Conservation (phyloP, 169 alveolate genomes). For the Plasmodium relictum region DNA sequence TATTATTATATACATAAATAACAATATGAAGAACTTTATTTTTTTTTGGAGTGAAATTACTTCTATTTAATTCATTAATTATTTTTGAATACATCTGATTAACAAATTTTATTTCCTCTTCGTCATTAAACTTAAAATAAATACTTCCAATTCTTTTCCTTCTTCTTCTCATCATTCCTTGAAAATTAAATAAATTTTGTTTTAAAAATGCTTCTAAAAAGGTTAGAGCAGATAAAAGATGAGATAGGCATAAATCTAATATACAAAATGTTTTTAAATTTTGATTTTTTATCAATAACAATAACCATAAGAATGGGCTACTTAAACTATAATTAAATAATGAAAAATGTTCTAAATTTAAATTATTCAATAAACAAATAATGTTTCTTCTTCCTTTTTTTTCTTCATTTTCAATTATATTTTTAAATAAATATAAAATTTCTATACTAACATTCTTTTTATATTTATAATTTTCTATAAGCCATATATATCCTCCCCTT, state of each 20-base stretch:
- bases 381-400: conserved; percentile 60
- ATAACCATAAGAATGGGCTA: conserved; percentile 67
- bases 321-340: conserved; percentile 52
- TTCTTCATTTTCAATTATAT: conserved; percentile 61
- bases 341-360: conserved; percentile 57
- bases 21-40: conserved; percentile 54
- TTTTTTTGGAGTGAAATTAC: conserved; percentile 14
- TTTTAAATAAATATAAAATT: conserved; percentile 54
- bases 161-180: conserved; percentile 73
- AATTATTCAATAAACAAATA: conserved; percentile 36
- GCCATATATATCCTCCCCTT: conserved; percentile 68
- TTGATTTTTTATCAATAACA: conserved; percentile 27
- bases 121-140: conserved; percentile 54
- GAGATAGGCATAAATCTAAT: conserved; percentile 51
- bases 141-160: conserved; percentile 62
- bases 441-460: conserved; percentile 65
- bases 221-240: conserved; percentile 44
- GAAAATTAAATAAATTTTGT: conserved; percentile 57
- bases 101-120: conserved; percentile 48
- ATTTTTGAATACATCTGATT: conserved; percentile 22
- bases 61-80: conserved; percentile 23
- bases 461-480: conserved; percentile 44
- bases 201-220: conserved; percentile 63
- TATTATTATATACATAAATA: conserved; percentile 62
- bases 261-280: conserved; percentile 47